These are phyloP conservation scores for Emmonsia crescens DNA, from an alignment of 2,329 filamentous ascomycete genomes.

Conservation along the genomic window DNA sequence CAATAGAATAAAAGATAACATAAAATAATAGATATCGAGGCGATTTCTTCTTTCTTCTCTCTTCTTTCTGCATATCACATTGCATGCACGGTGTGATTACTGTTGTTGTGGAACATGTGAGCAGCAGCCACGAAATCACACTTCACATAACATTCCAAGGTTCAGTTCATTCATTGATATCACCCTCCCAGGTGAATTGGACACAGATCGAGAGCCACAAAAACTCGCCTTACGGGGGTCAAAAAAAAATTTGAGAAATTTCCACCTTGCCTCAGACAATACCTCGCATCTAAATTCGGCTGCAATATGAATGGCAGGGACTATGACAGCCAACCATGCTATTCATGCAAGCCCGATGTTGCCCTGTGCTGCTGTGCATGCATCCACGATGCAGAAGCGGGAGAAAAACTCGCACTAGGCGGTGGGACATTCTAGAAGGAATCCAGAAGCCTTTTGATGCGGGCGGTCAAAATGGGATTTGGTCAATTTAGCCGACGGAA, in stretches of 20 bases:
- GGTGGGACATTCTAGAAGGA: slow-evolving; percentile 1
- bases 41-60: background rate
- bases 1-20: too few species aligned
- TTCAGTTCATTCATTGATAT: background rate
- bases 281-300: background rate
- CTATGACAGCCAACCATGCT: background rate
- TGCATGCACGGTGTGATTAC: background rate
- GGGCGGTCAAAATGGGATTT: background rate
- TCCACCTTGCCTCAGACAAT: background rate
- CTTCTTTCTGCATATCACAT: background rate
- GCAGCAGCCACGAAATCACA: background rate
- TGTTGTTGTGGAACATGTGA: background rate
- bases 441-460: slow-evolving; percentile 1
- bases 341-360: slow-evolving; percentile 3
- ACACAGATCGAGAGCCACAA: too few species aligned
- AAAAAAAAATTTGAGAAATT: background rate
- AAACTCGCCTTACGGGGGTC: background rate
- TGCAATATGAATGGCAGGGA: background rate
- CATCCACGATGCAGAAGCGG: background rate
- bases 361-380: background rate
- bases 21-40: too few species aligned
- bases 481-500: slow-evolving; percentile 1
- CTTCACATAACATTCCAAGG: background rate
- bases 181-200: background rate
- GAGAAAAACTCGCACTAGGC: background rate